Evolutionary conservation across 139 green algal genomes (phyloP).

Genomic region (Chlamydomonas sp.): DNA sequence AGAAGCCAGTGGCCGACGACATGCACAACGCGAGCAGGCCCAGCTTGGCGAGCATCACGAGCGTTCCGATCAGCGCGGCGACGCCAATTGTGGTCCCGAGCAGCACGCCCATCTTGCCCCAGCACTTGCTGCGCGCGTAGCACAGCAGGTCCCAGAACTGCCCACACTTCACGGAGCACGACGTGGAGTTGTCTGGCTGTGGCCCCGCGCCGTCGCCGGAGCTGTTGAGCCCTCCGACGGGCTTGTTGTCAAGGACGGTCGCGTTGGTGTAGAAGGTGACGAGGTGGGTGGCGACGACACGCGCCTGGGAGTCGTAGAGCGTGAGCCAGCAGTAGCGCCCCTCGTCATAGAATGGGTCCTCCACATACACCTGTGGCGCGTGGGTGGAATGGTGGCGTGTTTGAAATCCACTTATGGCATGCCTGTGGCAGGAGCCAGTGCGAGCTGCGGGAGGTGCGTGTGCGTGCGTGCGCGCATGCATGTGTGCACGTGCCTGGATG

Average conservation of each 20-base stretch:
- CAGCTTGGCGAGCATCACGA: slow-evolving; percentile 1
- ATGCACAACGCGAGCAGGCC: neutral
- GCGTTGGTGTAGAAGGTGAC: slow-evolving; percentile 58
- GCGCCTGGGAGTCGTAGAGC: slow-evolving; percentile 30
- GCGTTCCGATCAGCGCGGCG: neutral
- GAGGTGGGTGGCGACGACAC: too few relatives aligned
- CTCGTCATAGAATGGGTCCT: slow-evolving; percentile 17
- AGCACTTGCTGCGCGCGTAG: slow-evolving; percentile 27
- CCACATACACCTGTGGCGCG: slow-evolving; percentile 32
- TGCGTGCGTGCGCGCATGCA: neutral
- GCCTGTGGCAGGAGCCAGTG: too few relatives aligned
- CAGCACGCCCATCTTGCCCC: slow-evolving; percentile 25
- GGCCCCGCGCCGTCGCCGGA: slow-evolving; percentile 23
- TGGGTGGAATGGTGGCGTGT: slow-evolving; percentile 17
- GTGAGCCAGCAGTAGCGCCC: slow-evolving; percentile 37
- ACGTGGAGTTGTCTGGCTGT: neutral
- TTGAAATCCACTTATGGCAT: too few relatives aligned
- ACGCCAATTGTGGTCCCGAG: slow-evolving; percentile 4
- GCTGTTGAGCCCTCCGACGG: slow-evolving; percentile 25
- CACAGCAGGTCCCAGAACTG: slow-evolving; percentile 20
- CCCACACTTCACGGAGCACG: neutral
- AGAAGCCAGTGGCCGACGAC: neutral
- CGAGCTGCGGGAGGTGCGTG: too few relatives aligned
- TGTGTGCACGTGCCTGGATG: neutral
- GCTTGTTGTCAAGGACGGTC: slow-evolving; percentile 29